Base-by-base conservation (phyloP, 2,329 filamentous ascomycete species). In the Fusarium cicatricum region DNA sequence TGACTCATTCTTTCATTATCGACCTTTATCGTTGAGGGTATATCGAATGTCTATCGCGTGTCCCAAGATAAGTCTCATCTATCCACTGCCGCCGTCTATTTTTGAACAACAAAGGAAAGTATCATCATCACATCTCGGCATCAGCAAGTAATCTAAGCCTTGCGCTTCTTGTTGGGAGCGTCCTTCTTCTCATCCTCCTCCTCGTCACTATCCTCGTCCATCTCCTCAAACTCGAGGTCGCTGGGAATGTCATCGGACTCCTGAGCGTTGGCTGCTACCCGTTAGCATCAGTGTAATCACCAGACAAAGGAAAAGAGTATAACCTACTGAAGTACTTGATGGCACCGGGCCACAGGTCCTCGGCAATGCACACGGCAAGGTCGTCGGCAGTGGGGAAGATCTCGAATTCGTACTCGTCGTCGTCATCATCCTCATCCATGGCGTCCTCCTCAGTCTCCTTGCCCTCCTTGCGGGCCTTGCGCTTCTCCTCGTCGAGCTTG, bases 331-430 rank as follows among this genome's bases (percentile, higher is more conserved):
- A 98, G 78, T 95, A 96, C 75, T 90, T 91, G 74, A 96, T 88
- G 53, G 93, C 94, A 60, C 87, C 86, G 41, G 91, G 90, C 88
- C 90, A 97, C 46, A 98, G 79, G 66, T 98, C 94, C 72, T 98
- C 93, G 9, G 90, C 86, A 65, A 98, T 81, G 56, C 87, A 82
- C 60, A 92, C 83, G 33, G 92, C 93, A 41, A 98, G 75, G 58
- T 93, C 90, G 65, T 96, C 92, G 17, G 91, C 94, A 37, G 87
- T 86, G n/a, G 90, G 89, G 81, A 95, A 97, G 66, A 96, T 89
- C 76, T 97, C 94, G 41, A 89, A 82, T 48, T 88, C 86, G 58
- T 88, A 83, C 64, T 89, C 84, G 60, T 88, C 78, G 1, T 84
- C 81, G 2, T 83, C 80, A 0, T 87, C 84, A 0, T 87, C 85